phyloP scores from a whole-genome alignment of 2,329 filamentous ascomycete species.

The Sporothrix brunneoviolacea region DNA sequence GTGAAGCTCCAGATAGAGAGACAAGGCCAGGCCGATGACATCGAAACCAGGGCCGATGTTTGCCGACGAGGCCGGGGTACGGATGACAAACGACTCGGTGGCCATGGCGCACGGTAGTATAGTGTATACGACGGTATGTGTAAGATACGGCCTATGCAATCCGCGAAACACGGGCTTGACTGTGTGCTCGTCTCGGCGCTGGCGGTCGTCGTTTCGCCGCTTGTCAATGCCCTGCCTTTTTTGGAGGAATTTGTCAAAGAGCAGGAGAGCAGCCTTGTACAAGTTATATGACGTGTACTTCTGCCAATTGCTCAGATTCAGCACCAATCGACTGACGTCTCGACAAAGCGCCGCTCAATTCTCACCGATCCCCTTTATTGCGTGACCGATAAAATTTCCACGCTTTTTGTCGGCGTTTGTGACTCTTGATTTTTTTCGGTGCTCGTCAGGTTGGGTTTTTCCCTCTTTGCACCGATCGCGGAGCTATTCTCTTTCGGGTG shows the following conservation, averaged over 20 bases:
- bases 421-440: background rate
- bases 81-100: constrained; percentile 59
- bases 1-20: constrained; percentile 83
- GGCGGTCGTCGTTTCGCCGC: too few species aligned
- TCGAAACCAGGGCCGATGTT: constrained; percentile 98
- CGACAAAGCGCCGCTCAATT: too few species aligned
- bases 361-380: background rate
- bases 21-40: constrained; percentile 91
- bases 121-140: too few species aligned
- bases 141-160: too few species aligned
- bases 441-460: background rate
- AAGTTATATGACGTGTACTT: too few species aligned
- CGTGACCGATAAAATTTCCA: constrained; percentile 1
- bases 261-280: background rate
- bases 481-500: constrained; percentile 5
- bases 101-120: constrained; percentile 12
- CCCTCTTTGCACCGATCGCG: background rate
- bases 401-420: constrained; percentile 2
- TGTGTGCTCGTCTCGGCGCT: too few species aligned
- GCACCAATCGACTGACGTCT: too few species aligned
- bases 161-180: too few species aligned
- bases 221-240: too few species aligned
- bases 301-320: too few species aligned
- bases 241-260: too few species aligned
- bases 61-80: constrained; percentile 87